phyloP scores from a whole-genome alignment of 2,329 filamentous ascomycete genomes.

The Exophiala viscosa region DNA sequence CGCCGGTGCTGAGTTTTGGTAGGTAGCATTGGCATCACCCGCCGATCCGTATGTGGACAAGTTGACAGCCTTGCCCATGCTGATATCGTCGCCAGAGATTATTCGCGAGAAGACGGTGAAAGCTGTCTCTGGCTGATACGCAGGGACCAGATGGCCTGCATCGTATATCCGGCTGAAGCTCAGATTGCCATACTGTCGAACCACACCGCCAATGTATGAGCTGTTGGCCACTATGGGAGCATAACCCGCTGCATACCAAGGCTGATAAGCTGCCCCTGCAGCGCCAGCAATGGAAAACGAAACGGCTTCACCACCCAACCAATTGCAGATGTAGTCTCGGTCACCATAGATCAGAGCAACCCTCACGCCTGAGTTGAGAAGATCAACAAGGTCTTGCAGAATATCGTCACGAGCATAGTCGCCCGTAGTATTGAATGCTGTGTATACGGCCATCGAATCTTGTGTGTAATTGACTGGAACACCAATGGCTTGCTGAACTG shows the following conservation, averaged over 20 bases:
- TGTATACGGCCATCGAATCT: constrained; percentile 33
- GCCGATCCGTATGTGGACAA: constrained; percentile 53
- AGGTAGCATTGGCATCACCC: constrained; percentile 56
- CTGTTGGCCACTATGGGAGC: constrained; percentile 47
- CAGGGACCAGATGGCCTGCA: constrained; percentile 52
- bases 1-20: constrained; percentile 51
- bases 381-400: constrained; percentile 29
- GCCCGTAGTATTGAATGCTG: constrained; percentile 28
- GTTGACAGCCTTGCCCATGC: constrained; percentile 49
- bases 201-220: constrained; percentile 48
- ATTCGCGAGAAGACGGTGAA: constrained; percentile 53
- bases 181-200: constrained; percentile 37
- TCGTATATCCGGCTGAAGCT: constrained; percentile 51
- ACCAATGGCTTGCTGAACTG: constrained; percentile 56
- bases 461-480: constrained; percentile 44
- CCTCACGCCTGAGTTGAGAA: constrained; percentile 39
- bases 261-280: constrained; percentile 22
- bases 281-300: constrained; percentile 43
- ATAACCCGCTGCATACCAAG: constrained; percentile 42
- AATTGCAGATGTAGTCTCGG: constrained; percentile 33
- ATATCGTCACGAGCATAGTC: constrained; percentile 30
- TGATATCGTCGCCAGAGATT: constrained; percentile 48
- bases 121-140: constrained; percentile 51
- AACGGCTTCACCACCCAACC: constrained; percentile 48
- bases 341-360: constrained; percentile 46